Base-by-base conservation (phyloP, 2,329 filamentous ascomycete genomes). In the Paraconiothyrium sp. region DNA sequence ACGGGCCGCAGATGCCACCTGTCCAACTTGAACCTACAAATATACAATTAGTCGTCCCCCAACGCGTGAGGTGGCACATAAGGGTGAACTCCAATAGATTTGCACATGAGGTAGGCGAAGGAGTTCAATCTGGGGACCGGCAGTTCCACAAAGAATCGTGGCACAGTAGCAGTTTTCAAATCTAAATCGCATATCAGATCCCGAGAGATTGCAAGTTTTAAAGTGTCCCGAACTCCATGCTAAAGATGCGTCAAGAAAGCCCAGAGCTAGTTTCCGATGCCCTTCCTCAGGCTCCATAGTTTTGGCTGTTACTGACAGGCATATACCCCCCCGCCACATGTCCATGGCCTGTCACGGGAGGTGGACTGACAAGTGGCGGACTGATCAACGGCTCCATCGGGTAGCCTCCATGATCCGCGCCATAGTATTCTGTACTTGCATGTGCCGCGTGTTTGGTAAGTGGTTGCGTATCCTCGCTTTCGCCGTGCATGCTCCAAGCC, bases 401-500 rank as follows among this genome's bases (percentile, higher is more conserved):
- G 41, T 70, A 71, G 39, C 49, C 48, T 20, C 67, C 57, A 20
- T 62, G 65, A 6, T 61, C 58, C 7, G 54, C 54, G 13, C 46
- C 58, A 27, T 60, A 43, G 30, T 75, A 72, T 37, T 62, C 65
- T 4, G 70, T 73, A 49, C 47, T 62, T 14, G 50, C 2, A 41
- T 41, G 37, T 41, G 37, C 57, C 3, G 54, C 34, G 4, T 44
- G 41, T 44, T 55, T 44, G 0, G 65, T 63, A 22, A 71, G 52
- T 3, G 69, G 67, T 5, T 61, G 27, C 11, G 60, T 43, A 27
- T 72, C 70, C 9, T 67, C 56, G 35, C 58, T 32, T 24, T 72
- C 70, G 3, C 65, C 52, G 30, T 72, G 61, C 7, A 61, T 60
- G 46, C 69, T 73, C 69, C 68, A 73, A 22, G 64, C 61, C 2